These are phyloP conservation scores for Gautieria morchelliformis DNA, from an alignment of 768 basidiomycete species.

Conservation along the genomic window DNA sequence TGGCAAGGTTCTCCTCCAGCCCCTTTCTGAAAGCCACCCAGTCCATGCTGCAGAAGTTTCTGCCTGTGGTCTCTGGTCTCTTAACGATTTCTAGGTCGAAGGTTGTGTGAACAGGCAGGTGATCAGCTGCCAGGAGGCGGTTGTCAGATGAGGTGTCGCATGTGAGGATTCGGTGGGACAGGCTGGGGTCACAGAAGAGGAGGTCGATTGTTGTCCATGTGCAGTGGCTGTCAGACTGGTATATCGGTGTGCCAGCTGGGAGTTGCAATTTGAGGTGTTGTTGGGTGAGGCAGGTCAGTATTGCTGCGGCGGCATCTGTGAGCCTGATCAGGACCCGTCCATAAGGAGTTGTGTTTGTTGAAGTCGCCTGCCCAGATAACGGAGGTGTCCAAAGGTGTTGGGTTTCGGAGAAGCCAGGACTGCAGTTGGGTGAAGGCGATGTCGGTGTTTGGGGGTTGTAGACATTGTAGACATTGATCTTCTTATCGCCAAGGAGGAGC, in stretches of 20 bases:
- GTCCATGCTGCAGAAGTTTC: neutral
- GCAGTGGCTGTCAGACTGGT: no score
- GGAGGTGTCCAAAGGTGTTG: no score
- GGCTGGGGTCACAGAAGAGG: no score
- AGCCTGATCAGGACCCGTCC: neutral
- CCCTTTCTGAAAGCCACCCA: neutral
- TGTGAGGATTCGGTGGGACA: neutral
- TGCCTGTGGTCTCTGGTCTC: neutral
- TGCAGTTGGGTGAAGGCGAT: no score
- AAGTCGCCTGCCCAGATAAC: no score
- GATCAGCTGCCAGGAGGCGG: neutral
- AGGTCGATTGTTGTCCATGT: no score
- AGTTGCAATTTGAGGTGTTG: neutral
- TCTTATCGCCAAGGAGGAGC: neutral
- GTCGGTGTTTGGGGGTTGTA: neutral
- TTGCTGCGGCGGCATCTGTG: neutral
- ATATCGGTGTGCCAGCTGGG: neutral
- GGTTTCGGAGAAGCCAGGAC: no score
- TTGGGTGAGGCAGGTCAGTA: neutral
- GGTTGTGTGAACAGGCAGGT: neutral
- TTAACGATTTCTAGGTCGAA: neutral
- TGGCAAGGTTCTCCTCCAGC: conserved; percentile 23
- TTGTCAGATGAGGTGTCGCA: neutral
- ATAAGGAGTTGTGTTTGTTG: neutral
- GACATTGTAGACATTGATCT: neutral